Evolutionary conservation across 306 rosid genomes (phyloP).

Genomic region (Prunus fruticosa): DNA sequence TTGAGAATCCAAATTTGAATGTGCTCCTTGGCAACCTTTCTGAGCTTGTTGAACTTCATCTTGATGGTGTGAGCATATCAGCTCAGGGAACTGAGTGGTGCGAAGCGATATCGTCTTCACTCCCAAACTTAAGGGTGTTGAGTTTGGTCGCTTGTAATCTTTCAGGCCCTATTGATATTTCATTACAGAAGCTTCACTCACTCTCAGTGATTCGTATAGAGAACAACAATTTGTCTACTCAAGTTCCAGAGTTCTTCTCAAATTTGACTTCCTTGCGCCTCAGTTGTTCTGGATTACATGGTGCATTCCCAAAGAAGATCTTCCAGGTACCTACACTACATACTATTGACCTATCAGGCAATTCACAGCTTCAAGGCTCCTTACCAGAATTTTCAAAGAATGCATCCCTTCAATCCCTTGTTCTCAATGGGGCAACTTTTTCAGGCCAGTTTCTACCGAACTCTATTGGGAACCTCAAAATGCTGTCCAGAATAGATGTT

Average conservation of each 20-base stretch:
- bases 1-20: no score
- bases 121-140: slow-evolving; percentile 19
- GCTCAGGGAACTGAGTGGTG: no score
- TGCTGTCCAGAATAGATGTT: slow-evolving; percentile 20
- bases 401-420: slow-evolving; percentile 15
- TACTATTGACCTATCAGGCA: neutral
- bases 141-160: slow-evolving; percentile 22
- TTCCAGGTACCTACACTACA: slow-evolving; percentile 21
- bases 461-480: slow-evolving; percentile 22
- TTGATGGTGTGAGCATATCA: no score
- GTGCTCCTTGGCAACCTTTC: no score
- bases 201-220: slow-evolving; percentile 25
- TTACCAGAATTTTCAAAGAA: slow-evolving; percentile 14
- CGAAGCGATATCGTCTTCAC: slow-evolving; percentile 29
- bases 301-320: slow-evolving; percentile 31
- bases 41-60: no score
- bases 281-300: neutral
- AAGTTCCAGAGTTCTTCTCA: slow-evolving; percentile 20
- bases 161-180: slow-evolving; percentile 3
- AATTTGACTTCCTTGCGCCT: slow-evolving; percentile 26
- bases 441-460: slow-evolving; percentile 22
- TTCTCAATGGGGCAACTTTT: neutral
- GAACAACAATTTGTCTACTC: neutral
- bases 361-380: slow-evolving; percentile 17
- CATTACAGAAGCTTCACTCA: slow-evolving; percentile 15